These are phyloP conservation scores for Termitomyces sp. DNA, from an alignment of 768 basidiomycete genomes.

Conservation along the genomic window DNA sequence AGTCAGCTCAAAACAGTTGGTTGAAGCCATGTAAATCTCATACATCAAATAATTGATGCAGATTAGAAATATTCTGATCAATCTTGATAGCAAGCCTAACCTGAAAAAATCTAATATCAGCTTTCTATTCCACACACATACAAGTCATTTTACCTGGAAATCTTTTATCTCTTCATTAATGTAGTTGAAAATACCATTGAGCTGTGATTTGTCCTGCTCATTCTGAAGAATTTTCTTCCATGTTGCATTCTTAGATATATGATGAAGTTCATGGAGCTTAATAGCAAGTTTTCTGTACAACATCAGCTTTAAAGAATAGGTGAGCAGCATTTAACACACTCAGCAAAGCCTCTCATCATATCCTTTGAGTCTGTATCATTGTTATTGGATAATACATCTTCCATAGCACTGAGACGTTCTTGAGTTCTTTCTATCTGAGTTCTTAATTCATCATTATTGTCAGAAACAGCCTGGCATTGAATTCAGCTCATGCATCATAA, in stretches of 20 bases:
- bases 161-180: slow-evolving; percentile 15
- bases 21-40: no score
- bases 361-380: not conserved
- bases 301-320: not conserved
- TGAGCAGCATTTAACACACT: not conserved
- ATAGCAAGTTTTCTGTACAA: not conserved
- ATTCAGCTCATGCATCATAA: not conserved
- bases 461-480: not conserved
- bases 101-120: not conserved
- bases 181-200: not conserved
- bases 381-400: not conserved
- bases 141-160: slow-evolving; percentile 10
- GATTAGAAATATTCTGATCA: not conserved
- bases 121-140: no score
- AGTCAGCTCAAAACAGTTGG: no score
- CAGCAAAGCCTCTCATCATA: not conserved
- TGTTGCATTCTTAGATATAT: not conserved
- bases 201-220: slow-evolving; percentile 7
- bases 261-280: not conserved
- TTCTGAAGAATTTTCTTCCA: slow-evolving; percentile 8
- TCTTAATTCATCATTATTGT: not conserved
- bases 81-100: not conserved
- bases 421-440: not conserved
- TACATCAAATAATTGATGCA: slow-evolving; percentile 11
- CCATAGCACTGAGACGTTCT: not conserved